Conservation (phyloP, 371 early-diverging fungal species). For the Syncephalastrum monosporum region DNA sequence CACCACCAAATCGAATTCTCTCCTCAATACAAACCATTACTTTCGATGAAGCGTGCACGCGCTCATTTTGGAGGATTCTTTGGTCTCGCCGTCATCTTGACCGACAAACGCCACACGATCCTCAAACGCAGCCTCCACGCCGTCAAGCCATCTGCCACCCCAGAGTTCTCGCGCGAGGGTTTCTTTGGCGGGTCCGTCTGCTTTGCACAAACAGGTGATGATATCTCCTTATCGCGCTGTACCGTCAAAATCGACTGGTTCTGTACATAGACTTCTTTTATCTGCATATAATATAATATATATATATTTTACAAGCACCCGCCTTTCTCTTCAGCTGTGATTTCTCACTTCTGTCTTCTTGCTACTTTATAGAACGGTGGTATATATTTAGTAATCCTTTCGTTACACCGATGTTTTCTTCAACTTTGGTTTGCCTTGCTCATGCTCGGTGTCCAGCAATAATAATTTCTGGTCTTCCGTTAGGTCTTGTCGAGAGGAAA, state of each 20-base stretch:
- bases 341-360: too few species aligned
- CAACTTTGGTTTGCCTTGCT: too few species aligned
- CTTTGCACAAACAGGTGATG: neutral
- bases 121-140: slow-evolving; percentile 14
- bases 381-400: too few species aligned
- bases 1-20: slow-evolving; percentile 4
- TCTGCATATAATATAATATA: too few species aligned
- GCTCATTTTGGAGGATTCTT: slow-evolving; percentile 3
- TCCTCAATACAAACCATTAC: neutral
- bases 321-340: too few species aligned
- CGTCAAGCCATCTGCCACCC: slow-evolving; percentile 9
- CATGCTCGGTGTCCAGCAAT: too few species aligned
- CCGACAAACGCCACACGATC: slow-evolving; percentile 7
- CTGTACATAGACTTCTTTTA: slow-evolving; percentile 1
- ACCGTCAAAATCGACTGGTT: slow-evolving; percentile 10
- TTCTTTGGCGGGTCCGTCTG: slow-evolving; percentile 10
- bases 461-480: too few species aligned
- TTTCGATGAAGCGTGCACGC: neutral
- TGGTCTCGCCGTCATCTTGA: slow-evolving; percentile 10
- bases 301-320: too few species aligned
- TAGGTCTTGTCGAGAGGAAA: too few species aligned
- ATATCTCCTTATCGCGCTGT: slow-evolving; percentile 4
- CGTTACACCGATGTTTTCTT: too few species aligned
- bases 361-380: too few species aligned
- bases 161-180: slow-evolving; percentile 3